phyloP scores from a whole-genome alignment of 495 filamentous ascomycete species.

The Aspergillus panamensis region DNA sequence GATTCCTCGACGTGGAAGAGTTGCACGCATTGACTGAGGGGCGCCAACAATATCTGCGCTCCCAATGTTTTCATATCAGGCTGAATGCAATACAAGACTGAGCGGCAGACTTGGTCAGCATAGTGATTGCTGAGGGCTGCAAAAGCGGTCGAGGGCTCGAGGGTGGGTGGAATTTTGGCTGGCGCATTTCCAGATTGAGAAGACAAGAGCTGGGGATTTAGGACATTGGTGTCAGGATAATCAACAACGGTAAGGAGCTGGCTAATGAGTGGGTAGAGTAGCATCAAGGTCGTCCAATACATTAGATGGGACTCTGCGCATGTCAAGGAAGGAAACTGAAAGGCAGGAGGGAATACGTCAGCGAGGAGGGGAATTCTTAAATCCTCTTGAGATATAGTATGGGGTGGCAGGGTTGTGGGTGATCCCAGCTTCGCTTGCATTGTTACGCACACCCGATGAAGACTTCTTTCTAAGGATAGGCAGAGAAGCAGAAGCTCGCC shows the following conservation, averaged over 20 bases:
- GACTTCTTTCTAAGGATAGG: conserved; percentile 14
- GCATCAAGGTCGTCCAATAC: conserved; percentile 19
- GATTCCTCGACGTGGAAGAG: conserved; percentile 21
- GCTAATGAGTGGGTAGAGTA: conserved; percentile 26
- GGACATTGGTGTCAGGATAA: conserved; percentile 1
- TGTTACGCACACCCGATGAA: conserved; percentile 15
- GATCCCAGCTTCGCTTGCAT: conserved; percentile 22
- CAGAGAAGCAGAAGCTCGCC: conserved; percentile 16
- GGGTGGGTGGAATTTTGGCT: too few relatives aligned
- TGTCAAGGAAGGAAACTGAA: conserved; percentile 18
- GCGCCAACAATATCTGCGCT: conserved; percentile 20
- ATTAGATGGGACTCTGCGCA: conserved; percentile 21
- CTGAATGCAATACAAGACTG: conserved; percentile 21
- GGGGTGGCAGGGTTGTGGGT: conserved; percentile 8
- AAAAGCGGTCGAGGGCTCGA: conserved; percentile 8
- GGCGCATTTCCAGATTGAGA: not conserved
- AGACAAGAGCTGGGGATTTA: conserved; percentile 3
- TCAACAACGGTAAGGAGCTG: conserved; percentile 18
- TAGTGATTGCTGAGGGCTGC: conserved; percentile 21
- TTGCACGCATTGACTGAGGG: conserved; percentile 24
- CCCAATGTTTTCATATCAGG: conserved; percentile 25
- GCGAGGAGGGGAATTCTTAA: conserved; percentile 17
- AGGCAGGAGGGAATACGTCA: conserved; percentile 5
- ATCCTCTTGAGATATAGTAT: conserved; percentile 10
- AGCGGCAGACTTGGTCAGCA: conserved; percentile 23